Conservation (phyloP, 805 yeast genomes). For the Wickerhamiella occidentalis region DNA sequence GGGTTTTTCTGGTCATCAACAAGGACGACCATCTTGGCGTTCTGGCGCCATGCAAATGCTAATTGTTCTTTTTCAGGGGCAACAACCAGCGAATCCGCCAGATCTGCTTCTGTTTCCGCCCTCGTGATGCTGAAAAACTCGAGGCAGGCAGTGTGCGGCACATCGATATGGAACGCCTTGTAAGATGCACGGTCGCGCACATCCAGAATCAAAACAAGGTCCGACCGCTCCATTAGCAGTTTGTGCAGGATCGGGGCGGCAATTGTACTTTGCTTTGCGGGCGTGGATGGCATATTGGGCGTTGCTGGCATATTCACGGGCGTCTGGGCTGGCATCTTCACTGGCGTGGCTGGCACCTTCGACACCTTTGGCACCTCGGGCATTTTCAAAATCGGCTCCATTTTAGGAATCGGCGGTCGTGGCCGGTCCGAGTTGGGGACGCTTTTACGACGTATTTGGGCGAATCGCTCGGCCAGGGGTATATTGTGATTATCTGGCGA, state of each 20-base stretch:
- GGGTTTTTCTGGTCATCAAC: conserved; percentile 37
- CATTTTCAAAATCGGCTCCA: background rate
- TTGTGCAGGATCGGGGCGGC: conserved; percentile 3
- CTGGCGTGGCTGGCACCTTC: no score
- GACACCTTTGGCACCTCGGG: background rate
- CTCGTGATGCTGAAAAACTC: conserved; percentile 54
- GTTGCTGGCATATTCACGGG: background rate
- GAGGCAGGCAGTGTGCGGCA: conserved; percentile 51
- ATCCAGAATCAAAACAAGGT: conserved; percentile 51
- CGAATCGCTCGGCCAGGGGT: conserved; percentile 2
- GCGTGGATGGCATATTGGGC: no score
- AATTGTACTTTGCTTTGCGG: background rate
- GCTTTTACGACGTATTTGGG: background rate
- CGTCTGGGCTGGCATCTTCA: background rate
- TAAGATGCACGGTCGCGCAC: conserved; percentile 50
- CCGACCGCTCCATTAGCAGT: conserved; percentile 3
- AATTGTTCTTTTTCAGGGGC: conserved; percentile 45
- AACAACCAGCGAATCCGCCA: conserved; percentile 49
- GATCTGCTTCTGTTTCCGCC: conserved; percentile 46
- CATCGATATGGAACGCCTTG: conserved; percentile 49
- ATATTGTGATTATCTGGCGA: background rate
- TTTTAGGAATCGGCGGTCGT: background rate
- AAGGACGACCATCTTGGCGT: conserved; percentile 52
- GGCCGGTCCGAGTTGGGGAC: background rate
- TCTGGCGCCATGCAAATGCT: conserved; percentile 40